Evolutionary conservation across 306 rosid genomes (phyloP), one percentile per base, ranked within the genome.

Genomic region (Carpinus fangiana): DNA sequence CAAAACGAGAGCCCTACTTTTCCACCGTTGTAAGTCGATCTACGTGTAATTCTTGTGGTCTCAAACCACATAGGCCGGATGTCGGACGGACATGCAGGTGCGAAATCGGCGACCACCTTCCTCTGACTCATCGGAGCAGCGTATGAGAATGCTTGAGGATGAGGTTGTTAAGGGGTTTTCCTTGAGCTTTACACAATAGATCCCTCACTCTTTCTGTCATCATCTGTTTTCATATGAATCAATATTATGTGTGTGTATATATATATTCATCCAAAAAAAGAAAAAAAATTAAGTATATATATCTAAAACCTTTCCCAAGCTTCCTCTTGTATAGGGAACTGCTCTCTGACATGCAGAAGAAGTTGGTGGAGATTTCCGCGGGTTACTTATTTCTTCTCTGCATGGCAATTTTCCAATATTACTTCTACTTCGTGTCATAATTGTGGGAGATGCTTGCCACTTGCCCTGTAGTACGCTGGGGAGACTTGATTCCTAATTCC

Each of bases 401-500:
- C 83, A 82, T n/a, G 91, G 81, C 4, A 90, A 79, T 87, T 86
- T 95, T 41, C 90, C 92, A 17, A 6, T 41, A 6, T 81, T 83
- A 12, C 80, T 82, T 92, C 86, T 84, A 84, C 94, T 94, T 82
- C 97, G 80, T 9, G 97, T 94, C 82, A 79, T 86, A 18, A 87
- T 66, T 21, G 84, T 73, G 26, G 97, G 73, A 68, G 86, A 85
- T 43, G 83, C 88, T 47, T 81, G 57, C 91, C 90, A 81, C 78
- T 86, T 86, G 20, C 78, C 78, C 16, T 81, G 81, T 80, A 85
- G 80, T 70, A 80, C 53, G 80, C 86, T 85, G 18, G 98, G 98
- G 52, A 95, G 96, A 81, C 87, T 95, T 41, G 98, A 87, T 83
- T 92, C 98, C 98, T 92, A 43, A 68, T 72, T 51, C 56, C 62